These are phyloP conservation scores for Aureobasidium sp. DNA, from an alignment of 2,329 filamentous ascomycete species.

Conservation along the genomic window DNA sequence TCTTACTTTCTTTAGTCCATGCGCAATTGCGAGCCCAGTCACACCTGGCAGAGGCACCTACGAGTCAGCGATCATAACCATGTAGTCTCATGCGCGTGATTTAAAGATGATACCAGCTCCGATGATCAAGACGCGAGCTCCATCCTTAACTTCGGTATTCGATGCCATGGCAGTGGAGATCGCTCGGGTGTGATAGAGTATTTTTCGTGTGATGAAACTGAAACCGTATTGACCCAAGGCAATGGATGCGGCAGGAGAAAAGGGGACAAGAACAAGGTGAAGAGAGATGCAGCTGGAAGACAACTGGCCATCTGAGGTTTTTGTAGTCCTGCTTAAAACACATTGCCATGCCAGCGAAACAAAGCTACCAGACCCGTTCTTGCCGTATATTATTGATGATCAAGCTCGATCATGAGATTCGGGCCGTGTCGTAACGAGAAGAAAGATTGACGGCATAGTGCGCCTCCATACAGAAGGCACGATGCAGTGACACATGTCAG, in stretches of 20 bases:
- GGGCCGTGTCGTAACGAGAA: neutral
- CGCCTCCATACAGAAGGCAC: neutral
- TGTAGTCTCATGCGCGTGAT: neutral
- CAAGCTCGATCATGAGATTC: neutral
- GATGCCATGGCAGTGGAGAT: neutral
- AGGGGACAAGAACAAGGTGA: neutral
- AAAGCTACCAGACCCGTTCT: neutral
- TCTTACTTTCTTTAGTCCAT: constrained; percentile 22
- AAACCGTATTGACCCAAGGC: neutral
- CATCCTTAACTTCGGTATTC: neutral
- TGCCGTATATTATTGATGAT: neutral
- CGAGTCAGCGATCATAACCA: neutral
- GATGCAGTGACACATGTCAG: neutral
- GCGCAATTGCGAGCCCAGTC: constrained; percentile 23
- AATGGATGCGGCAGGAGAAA: neutral
- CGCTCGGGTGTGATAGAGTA: neutral
- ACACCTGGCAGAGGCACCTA: constrained; percentile 15
- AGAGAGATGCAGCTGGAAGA: neutral
- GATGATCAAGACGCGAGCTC: constrained; percentile 22
- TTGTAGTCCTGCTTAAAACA: neutral
- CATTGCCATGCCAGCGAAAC: neutral
- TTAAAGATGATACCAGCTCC: constrained; percentile 17
- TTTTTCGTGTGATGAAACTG: neutral
- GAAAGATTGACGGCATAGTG: neutral
- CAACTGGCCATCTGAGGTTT: neutral